Evolutionary conservation across 1,284 basidiomycete genomes (phyloP), one percentile per base, ranked within the genome.

Genomic region (Fomitiporia mediterranea): DNA sequence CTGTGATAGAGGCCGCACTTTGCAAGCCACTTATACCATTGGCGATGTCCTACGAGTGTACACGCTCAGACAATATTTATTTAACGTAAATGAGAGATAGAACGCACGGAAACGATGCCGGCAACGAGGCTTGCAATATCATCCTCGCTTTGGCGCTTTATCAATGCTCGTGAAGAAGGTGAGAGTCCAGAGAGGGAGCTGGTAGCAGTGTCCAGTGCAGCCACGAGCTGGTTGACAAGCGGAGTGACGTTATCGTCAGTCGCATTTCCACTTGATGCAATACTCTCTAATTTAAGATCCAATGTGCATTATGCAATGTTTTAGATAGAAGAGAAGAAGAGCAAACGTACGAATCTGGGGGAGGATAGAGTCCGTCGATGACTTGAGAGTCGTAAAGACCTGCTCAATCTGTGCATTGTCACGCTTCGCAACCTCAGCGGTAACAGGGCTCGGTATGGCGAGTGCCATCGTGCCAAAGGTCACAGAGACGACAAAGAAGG

Each of bases 101-200:
- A 4, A 48, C 51, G 4, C 30, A 51, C 58, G 34, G 49, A 51
- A 23, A 63, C 32, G 30, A 62, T 53, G 4, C 46, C 53, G 1
- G 62, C 56, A 32, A 57, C 34, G 11, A 59, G 55, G 17, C 38
- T 32, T 1, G 62, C 62, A 30, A 63, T 44, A 13, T 62, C 59
- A 28, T 50, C 40, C 8, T 46, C 44, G 35, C 54, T 52, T 47
- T 61, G 60, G 21, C 62, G 60, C 56, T 61, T 46, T 15, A 6
- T 63, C 35, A 23, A 19, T 17, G 19, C 23, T 3, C 40, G 19
- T n/a, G 44, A 25, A 28, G 19, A 9, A 15, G 50, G 21, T 21
- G 15, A 9, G 43, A 61, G 52, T 11, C 46, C 40, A 11, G 38
- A 27, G n/a, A 61, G 56, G 15, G 44, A 38, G 28, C 39, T 11